phyloP scores from a whole-genome alignment of 352 stramenopile genomes.

The Aphanomyces cochlioides region DNA sequence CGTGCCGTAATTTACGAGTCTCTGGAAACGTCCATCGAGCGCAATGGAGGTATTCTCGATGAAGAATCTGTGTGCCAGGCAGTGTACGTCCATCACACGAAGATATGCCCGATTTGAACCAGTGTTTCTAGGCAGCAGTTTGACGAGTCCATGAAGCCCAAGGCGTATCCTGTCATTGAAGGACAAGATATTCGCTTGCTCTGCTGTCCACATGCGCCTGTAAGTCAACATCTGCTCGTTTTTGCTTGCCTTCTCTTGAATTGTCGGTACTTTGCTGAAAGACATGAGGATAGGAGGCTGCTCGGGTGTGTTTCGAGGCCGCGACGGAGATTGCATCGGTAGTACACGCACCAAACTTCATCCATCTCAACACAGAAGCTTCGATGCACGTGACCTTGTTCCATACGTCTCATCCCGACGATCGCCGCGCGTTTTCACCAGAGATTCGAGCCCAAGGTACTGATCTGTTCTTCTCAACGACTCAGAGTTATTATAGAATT shows the following conservation, averaged over 20 bases:
- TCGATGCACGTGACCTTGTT: conserved; percentile 80
- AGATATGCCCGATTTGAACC: neutral
- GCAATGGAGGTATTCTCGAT: neutral
- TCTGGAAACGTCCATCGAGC: neutral
- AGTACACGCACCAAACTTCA: neutral
- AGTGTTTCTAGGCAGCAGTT: neutral
- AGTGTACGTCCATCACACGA: neutral
- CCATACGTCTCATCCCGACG: conserved; percentile 67
- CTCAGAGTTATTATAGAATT: conserved; percentile 41
- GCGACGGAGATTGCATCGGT: neutral
- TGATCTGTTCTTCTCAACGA: conserved; percentile 37
- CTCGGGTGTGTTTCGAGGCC: neutral
- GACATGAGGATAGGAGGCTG: neutral
- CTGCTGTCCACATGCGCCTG: neutral
- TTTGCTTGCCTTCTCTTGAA: neutral
- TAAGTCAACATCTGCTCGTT: neutral
- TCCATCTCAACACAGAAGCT: conserved; percentile 51
- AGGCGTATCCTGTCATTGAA: neutral
- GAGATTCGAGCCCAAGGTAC: conserved; percentile 8
- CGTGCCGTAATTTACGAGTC: neutral
- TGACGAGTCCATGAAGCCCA: neutral
- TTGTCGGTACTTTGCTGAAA: neutral
- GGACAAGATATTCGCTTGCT: conserved; percentile 1
- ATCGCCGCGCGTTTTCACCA: conserved; percentile 38
- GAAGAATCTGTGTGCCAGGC: neutral